phyloP scores from a whole-genome alignment of 1,284 basidiomycete genomes.

The Austroboletus olivaceoglutinosus region DNA sequence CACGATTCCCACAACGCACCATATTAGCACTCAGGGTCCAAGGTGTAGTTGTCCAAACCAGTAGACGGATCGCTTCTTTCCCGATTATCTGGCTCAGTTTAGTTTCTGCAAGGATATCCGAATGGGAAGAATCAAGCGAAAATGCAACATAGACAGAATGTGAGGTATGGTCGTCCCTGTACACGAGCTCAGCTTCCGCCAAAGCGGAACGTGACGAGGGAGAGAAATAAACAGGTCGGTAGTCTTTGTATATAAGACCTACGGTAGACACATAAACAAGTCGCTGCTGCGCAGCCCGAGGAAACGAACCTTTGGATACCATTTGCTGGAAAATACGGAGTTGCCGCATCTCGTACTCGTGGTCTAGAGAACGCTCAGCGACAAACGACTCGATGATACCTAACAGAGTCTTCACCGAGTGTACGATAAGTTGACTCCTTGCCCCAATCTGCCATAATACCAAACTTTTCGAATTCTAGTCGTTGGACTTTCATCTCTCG shows the following conservation, averaged over 20 bases:
- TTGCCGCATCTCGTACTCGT: constrained; percentile 87
- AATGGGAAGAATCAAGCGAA: constrained; percentile 42
- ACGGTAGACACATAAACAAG: not conserved
- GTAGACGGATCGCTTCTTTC: constrained; percentile 46
- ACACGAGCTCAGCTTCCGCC: constrained; percentile 93
- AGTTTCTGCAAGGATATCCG: constrained; percentile 13
- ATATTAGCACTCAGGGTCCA: constrained; percentile 98
- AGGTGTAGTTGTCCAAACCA: constrained; percentile 99
- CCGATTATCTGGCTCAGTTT: constrained; percentile 13
- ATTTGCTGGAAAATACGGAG: constrained; percentile 85
- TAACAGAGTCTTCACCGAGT: constrained; percentile 51
- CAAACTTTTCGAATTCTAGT: constrained; percentile 78
- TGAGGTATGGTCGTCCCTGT: constrained; percentile 86
- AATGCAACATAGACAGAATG: constrained; percentile 88
- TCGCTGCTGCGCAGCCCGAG: not conserved
- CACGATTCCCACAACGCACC: constrained; percentile 44
- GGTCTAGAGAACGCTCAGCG: constrained; percentile 50
- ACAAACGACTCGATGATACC: not conserved
- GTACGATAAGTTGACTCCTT: constrained; percentile 82
- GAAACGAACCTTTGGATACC: constrained; percentile 72
- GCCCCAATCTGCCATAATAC: constrained; percentile 93
- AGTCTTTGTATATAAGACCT: constrained; percentile 84
- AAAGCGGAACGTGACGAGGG: constrained; percentile 93
- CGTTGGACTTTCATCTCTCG: constrained; percentile 79
- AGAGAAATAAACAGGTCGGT: constrained; percentile 93